phyloP scores from a whole-genome alignment of 495 filamentous ascomycete genomes.

The Xylaria nigripes region DNA sequence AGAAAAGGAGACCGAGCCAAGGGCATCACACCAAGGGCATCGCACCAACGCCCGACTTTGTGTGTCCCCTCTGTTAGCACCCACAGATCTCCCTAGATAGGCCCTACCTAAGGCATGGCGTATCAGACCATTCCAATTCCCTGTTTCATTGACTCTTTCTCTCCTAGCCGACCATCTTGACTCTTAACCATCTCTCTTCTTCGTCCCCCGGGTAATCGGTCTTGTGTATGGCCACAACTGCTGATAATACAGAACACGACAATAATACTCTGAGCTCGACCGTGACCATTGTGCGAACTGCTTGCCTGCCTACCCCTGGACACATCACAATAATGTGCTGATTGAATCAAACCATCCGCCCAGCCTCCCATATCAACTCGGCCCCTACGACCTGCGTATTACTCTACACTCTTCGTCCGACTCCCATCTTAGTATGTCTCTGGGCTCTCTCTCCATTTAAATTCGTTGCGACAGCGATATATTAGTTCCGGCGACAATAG shows the following conservation, averaged over 20 bases:
- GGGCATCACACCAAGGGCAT: neutral
- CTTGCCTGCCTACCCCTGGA: neutral
- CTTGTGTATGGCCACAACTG: neutral
- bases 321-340: neutral
- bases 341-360: conserved; percentile 3
- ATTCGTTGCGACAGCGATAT: conserved; percentile 4
- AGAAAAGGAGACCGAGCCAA: conserved; percentile 11
- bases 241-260: neutral
- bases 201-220: neutral
- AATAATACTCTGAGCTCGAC: neutral
- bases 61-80: neutral
- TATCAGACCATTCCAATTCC: neutral
- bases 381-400: neutral
- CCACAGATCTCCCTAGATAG: neutral
- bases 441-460: neutral
- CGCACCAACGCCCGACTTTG: conserved; percentile 3
- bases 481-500: neutral
- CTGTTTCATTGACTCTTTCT: conserved; percentile 3
- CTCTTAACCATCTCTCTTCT: neutral
- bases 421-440: conserved; percentile 1
- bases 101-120: neutral
- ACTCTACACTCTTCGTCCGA: neutral
- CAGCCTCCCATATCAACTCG: neutral
- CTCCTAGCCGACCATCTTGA: conserved; percentile 1
- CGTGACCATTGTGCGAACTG: neutral